Base-by-base conservation (phyloP, 805 yeast genomes). In the Pichia paraexigua region DNA sequence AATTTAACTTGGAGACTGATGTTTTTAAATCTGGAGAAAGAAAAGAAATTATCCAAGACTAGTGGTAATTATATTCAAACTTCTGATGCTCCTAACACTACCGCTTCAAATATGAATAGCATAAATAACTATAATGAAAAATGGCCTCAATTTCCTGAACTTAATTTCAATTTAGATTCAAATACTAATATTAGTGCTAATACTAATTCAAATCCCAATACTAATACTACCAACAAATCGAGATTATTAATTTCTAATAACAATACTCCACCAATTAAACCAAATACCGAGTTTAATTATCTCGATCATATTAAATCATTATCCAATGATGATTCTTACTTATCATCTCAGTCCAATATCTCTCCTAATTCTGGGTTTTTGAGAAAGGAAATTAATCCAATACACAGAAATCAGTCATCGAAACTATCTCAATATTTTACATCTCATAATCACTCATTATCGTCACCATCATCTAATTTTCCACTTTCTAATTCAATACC, bases 1-100 rank as follows among this genome's bases (percentile, higher is more conserved):
- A 90, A 90, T 63, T 67, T 89, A 50, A 82, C 95, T 11, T 89
- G 96, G 96, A 71, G 97, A 53, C 76, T 89, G 80, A 84, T 89
- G 91, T 79, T 75, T 43, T 71, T 84, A 57, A 75, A 69, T 53
- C 49, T 63, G 54, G 49, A 59, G 46, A 53, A 57, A 24, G 50
- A 46, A 46, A 25, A 49, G 51, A n/a, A 46, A 50, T 37, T 35
- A n/a, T 35, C 35, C 4, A n/a, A 32, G 20, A 35, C 3, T 35
- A 8, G 9, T 35, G 20, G 11, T n/a, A 20, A 35, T 8, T 11
- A 35, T n/a, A 35, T 35, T 35, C 39, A n/a, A 13, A 30, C 3
- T 3, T 30, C n/a, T 13, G 35, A 30, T 13, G 6, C 20, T n/a
- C n/a, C 20, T 8, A 35, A 17, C 18, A 5, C 39, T 10, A n/a